phyloP scores from a whole-genome alignment of 106 monocot genomes.

The Phalaenopsis equestris region DNA sequence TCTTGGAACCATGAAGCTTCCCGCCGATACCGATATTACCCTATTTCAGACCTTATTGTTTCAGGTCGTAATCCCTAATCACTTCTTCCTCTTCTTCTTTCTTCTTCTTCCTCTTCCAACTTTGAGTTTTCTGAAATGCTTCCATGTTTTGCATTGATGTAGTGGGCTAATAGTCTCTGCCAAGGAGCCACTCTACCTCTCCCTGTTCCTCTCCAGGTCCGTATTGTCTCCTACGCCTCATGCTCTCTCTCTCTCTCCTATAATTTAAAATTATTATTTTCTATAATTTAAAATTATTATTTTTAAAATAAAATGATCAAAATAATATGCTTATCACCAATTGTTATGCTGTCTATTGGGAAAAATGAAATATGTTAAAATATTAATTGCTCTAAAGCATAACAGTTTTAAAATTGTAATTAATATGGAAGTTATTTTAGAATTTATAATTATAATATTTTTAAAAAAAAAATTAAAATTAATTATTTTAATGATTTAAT shows the following conservation, averaged over 20 bases:
- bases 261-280: too few species aligned
- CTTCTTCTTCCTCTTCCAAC: not conserved
- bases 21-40: conserved; percentile 31
- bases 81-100: not conserved
- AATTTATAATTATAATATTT: too few species aligned
- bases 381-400: too few species aligned
- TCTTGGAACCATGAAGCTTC: conserved; percentile 62
- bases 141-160: not conserved
- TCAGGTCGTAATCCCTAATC: conserved; percentile 20
- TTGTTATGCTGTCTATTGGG: too few species aligned
- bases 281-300: too few species aligned
- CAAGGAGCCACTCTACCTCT: conserved; percentile 87
- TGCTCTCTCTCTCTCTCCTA: not conserved
- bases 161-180: conserved; percentile 95
- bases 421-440: too few species aligned
- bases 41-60: conserved; percentile 50
- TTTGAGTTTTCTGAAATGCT: not conserved
- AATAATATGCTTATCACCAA: too few species aligned
- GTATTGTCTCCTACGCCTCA: not conserved
- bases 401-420: too few species aligned
- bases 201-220: conserved; percentile 81
- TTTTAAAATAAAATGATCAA: too few species aligned
- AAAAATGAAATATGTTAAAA: too few species aligned
- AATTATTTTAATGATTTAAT: too few species aligned
- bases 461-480: too few species aligned